Evolutionary conservation across 2,329 filamentous ascomycete species (phyloP).

Genomic region (Aspergillus versicolor): DNA sequence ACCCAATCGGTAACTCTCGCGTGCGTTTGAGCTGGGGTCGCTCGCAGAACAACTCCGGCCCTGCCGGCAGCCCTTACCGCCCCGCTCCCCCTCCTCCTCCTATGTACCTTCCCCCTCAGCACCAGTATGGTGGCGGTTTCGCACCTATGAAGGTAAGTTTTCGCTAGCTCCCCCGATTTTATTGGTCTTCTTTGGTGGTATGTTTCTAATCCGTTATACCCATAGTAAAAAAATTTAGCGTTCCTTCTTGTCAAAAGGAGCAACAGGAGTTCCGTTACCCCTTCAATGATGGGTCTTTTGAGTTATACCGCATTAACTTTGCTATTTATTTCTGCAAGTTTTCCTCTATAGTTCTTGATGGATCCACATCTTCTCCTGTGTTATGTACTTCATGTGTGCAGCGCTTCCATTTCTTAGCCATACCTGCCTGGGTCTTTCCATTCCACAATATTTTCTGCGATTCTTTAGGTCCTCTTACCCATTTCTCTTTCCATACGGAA

Average conservation of each 20-base stretch:
- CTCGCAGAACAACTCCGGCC: constrained; percentile 97
- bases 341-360: constrained; percentile 45
- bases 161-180: neutral
- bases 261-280: constrained; percentile 43
- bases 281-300: constrained; percentile 43
- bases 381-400: constrained; percentile 42
- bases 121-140: constrained; percentile 62
- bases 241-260: constrained; percentile 42
- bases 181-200: no score
- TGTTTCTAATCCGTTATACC: constrained; percentile 3
- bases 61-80: constrained; percentile 92
- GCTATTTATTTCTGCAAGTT: constrained; percentile 36
- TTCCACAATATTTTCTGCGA: constrained; percentile 20
- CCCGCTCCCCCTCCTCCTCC: constrained; percentile 77
- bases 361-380: constrained; percentile 39
- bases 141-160: constrained; percentile 64
- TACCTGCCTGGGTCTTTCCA: constrained; percentile 35
- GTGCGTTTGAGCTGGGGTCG: constrained; percentile 97
- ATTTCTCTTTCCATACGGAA: constrained; percentile 11
- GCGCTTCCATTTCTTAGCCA: constrained; percentile 40
- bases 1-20: constrained; percentile 97
- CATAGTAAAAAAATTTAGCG: constrained; percentile 35
- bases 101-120: constrained; percentile 66
- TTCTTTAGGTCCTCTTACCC: constrained; percentile 12
- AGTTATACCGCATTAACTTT: constrained; percentile 35